Evolutionary conservation across 352 stramenopile genomes (phyloP), one percentile per base, ranked within the genome.

Genomic region (Phytopythium oedochilum): DNA sequence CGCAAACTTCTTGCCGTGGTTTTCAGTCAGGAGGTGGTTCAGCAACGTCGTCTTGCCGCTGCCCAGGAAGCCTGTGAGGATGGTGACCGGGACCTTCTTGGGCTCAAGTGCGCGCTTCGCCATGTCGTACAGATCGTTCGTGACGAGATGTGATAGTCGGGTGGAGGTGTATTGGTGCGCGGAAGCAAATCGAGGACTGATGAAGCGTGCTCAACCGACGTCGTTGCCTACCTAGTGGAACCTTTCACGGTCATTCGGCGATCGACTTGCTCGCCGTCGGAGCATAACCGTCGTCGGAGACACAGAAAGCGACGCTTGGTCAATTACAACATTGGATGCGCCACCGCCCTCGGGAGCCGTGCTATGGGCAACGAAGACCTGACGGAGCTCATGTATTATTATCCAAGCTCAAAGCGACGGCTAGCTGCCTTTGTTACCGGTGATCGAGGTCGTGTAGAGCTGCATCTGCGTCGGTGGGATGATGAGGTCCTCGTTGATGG

Each of bases 1-100:
- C 17, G 94, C 92, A 51, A 98, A 88, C 63, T 91, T 96, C 66
- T 96, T 96, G 11, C 85, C 86, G 54, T 97, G 89, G 14, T 74
- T 73, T 57, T 92, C 83, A 4, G 75, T 83, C 6, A 99, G 64
- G 29, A 99, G 89, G 52, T 98, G 78, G 64, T 97, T 96, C n/a
- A 99, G 68, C 9, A 99, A 64, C 3, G 94, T 98, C 15, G 95
- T 98, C 67, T 99, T 98, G 23, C 96, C 94, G 36, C 73, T 92
- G 20, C 92, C 92, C 10, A 98, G 69, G 64, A 97, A 97, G 9
- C 92, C 94, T 44, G 94, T 98, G 57, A 98, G 61, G 42, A 97
- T 89, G 17, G 89, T 97, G 5, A 97, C 86, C 15, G 91, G 88
- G 3, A 89, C 58, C 40, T 76, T 76, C 14, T 54, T 63, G 36